Evolutionary conservation across 2,329 filamentous ascomycete species (phyloP), one percentile per base, ranked within the genome.

Genomic region (Penicillium glabrum): DNA sequence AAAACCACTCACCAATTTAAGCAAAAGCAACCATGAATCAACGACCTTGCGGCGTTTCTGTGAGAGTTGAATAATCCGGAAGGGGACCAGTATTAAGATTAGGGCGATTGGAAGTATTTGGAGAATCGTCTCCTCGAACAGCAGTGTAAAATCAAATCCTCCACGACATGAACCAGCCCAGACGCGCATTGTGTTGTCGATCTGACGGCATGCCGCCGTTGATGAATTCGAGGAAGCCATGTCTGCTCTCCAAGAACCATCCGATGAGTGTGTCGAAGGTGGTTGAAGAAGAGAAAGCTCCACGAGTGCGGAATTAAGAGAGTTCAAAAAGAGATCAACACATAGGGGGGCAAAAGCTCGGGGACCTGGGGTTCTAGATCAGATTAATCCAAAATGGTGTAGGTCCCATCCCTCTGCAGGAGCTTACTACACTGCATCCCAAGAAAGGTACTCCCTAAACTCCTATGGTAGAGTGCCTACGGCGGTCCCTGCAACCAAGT

Each of bases 121-220:
- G 46, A 79, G 64, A 35, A 79, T 72, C 2, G 69, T 69, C 55
- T 80, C 76, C 59, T 80, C 77, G 54, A 79, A 79, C n/a, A 79
- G 66, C 46, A 79, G 68, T 23, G 77, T 77, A 59, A 79, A 79
- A 55, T 79, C 77, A 59, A 79, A 78, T 13, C 68, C 71, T 21
- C 70, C 71, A 23, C 74, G 71, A 67, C 75, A 77, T 39, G 65
- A 62, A 21, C 62, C 56, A 11, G 71, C 72, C 57, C 69, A 68
- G 53, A 70, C 68, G 26, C 64, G 68, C 37, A 77, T 63, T 8
- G 69, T 67, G 56, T 75, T 71, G 61, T 76, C 74, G 43, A 72
- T 61, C 58, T 67, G 64, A 23, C 56, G 64, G 64, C 73, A 75
- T 51, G 60, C 64, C 45, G 65, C 60, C 56, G 54, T 54, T 54